Evolutionary conservation across 306 rosid species (phyloP), one percentile per base, ranked within the genome.

Genomic region (Quercus berberidifolia): DNA sequence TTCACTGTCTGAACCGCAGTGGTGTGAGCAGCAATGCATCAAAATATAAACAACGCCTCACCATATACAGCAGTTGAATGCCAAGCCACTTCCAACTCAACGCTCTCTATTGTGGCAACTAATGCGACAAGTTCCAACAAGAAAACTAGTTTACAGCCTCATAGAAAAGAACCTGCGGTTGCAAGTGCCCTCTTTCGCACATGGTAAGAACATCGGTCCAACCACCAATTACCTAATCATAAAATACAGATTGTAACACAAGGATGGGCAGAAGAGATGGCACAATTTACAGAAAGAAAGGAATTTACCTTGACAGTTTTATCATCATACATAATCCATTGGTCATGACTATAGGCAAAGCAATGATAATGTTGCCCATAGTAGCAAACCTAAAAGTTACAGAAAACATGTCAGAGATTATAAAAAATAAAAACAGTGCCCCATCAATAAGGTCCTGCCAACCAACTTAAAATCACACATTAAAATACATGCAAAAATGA

Each of bases 311-410:
- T 91, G 76, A 96, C 99, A 73, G 97, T 90, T 87, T 86, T 88
- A 77, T 96, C 99, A 80, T 96, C 98, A 41, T 93, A 96, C 98
- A 89, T 93, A 85, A 90, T 87, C 99, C 99, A 96, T 70, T 77
- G 88, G 23, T 93, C 92, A 78, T 85, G 91, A 74, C 97, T 88
- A 85, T 93, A 96, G 67, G 99, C 99, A 81, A 93, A 96, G 91
- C 99, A 93, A 83, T 92, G 97, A 83, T 96, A 96, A 73, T 96
- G 99, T 82, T 96, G 98, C 49, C 99, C 98, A 75, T 96, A 96
- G 86, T 96, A 96, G 90, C 98, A 96, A 73, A 96, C 99, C 99
- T 96, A 78, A 79, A 23, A 81, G 72, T 38, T 51, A 74, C 60
- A 77, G 21, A 17, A 67, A 67, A 74, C 55, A 81, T 6, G n/a